phyloP scores from a whole-genome alignment of 768 basidiomycete genomes.

The Thelephora ganbajun region DNA sequence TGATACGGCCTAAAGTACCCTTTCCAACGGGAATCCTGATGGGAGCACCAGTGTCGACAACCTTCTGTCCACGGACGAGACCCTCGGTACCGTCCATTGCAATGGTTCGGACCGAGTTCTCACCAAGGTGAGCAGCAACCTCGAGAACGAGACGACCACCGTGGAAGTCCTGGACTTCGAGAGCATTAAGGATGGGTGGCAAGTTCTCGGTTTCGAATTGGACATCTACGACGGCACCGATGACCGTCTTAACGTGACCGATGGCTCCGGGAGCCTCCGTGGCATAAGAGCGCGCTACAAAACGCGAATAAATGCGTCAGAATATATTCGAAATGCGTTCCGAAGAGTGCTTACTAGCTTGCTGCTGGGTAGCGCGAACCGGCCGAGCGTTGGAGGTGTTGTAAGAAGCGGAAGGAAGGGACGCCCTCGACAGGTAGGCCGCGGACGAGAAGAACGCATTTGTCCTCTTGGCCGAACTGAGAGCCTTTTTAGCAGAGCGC shows the following conservation, averaged over 20 bases:
- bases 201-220: conserved; percentile 93
- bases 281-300: conserved; percentile 71
- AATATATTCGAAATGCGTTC: conserved; percentile 1
- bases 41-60: conserved; percentile 91
- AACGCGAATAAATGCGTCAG: conserved; percentile 9
- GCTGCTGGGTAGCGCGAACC: conserved; percentile 30
- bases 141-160: conserved; percentile 98
- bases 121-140: conserved; percentile 96
- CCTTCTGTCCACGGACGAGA: conserved; percentile 97
- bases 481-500: conserved; percentile 42
- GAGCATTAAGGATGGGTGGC: conserved; percentile 96
- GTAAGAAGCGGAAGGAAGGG: conserved; percentile 30
- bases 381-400: conserved; percentile 34
- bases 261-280: conserved; percentile 66
- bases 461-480: conserved; percentile 60
- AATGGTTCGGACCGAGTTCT: conserved; percentile 99
- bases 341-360: conserved; percentile 33
- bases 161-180: conserved; percentile 89
- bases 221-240: conserved; percentile 99
- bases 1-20: conserved; percentile 94
- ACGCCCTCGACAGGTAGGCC: conserved; percentile 33
- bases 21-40: conserved; percentile 95
- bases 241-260: conserved; percentile 93
- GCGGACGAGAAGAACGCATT: conserved; percentile 74
- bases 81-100: conserved; percentile 99